These are phyloP conservation scores for Blastomyces gilchristii DNA, from an alignment of 2,329 filamentous ascomycete species.

Conservation along the genomic window DNA sequence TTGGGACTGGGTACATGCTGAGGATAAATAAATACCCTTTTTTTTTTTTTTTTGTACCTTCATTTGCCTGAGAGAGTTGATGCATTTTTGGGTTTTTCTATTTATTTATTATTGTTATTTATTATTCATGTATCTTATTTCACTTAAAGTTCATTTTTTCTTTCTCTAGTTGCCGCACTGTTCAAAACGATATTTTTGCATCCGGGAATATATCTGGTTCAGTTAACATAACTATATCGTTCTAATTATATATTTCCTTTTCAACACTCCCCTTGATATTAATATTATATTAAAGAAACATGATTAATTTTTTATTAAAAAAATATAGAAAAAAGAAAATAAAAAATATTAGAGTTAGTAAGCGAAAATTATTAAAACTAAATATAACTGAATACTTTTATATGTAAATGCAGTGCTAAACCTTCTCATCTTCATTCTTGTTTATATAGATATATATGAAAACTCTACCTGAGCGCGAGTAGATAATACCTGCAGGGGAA, in stretches of 20 bases:
- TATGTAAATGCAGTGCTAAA: background rate
- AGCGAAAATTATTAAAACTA: background rate
- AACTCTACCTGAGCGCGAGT: background rate
- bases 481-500: background rate
- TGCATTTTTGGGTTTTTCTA: background rate
- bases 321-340: background rate
- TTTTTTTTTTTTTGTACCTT: background rate
- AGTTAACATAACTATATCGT: background rate
- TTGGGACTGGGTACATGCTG: background rate
- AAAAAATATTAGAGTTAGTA: too few species aligned
- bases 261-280: background rate
- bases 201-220: background rate
- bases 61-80: background rate
- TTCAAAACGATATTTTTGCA: too few species aligned
- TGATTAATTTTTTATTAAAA: background rate
- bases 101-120: background rate
- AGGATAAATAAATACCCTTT: background rate
- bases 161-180: background rate
- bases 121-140: background rate
- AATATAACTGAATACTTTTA: background rate
- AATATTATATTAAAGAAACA: background rate
- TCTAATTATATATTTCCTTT: background rate
- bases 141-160: background rate
- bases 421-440: background rate
- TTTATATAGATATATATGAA: background rate